A percentile compares a stretch with the other conserved stretches of the same genome.
Evolutionary conservation across 768 basidiomycete genomes (phyloP).

Genomic region (Amanita exitialis): DNA sequence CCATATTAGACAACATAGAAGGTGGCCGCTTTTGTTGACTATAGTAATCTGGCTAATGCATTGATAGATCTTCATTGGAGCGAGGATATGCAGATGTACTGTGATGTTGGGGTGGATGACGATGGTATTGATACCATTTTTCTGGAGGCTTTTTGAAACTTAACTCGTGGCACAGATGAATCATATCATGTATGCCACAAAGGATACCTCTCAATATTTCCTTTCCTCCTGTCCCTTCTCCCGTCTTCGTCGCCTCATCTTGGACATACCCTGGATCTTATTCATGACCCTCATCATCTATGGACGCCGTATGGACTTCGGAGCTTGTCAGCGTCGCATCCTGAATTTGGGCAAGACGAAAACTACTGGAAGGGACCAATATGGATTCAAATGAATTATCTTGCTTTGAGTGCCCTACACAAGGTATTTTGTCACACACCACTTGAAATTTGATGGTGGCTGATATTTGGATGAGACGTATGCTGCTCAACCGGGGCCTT

Average conservation of each 20-base stretch:
- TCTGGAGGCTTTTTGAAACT: not conserved
- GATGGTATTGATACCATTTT: constrained; percentile 46
- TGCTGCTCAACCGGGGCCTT: constrained; percentile 67
- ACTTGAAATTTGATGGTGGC: constrained; percentile 6
- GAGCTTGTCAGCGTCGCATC: constrained; percentile 79
- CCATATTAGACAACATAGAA: constrained; percentile 77
- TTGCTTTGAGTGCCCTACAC: constrained; percentile 70
- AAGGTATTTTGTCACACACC: constrained; percentile 32
- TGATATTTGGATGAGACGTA: constrained; percentile 47
- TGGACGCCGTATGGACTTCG: constrained; percentile 91
- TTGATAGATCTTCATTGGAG: constrained; percentile 87
- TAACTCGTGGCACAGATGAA: constrained; percentile 49
- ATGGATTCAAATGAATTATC: constrained; percentile 97
- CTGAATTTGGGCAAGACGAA: constrained; percentile 86
- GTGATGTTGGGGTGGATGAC: constrained; percentile 76
- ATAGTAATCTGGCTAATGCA: not conserved
- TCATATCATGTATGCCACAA: constrained; percentile 85
- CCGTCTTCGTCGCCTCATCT: constrained; percentile 71
- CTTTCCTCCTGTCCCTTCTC: constrained; percentile 78
- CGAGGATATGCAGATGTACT: constrained; percentile 86
- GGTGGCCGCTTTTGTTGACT: constrained; percentile 32
- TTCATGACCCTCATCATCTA: constrained; percentile 72
- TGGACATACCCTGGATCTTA: constrained; percentile 68
- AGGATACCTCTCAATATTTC: constrained; percentile 93
- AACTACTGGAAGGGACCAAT: constrained; percentile 98